Conservation (phyloP, 176 grass and related monocot species). For the Oryza nivara region DNA sequence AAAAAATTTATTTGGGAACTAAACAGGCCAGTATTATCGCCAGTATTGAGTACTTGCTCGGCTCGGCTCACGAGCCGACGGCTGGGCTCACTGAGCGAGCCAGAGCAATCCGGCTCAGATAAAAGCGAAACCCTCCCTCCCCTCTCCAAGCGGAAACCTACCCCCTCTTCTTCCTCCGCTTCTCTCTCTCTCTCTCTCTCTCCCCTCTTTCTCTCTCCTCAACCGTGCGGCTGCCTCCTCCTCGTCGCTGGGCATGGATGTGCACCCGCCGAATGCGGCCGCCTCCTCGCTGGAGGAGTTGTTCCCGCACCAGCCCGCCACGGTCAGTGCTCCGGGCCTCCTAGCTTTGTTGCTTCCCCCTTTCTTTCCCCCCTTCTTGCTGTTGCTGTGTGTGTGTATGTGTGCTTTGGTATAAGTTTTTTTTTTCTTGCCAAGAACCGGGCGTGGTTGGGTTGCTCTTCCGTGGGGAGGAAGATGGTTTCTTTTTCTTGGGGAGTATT, state of each 20-base stretch:
- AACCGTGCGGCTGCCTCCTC: not conserved
- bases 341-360: too few species aligned
- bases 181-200: not conserved
- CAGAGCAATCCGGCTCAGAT: not conserved
- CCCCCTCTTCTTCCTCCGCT: not conserved
- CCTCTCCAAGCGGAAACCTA: conserved; percentile 23
- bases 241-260: conserved; percentile 34
- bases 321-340: conserved; percentile 32
- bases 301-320: conserved; percentile 40
- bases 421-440: not conserved
- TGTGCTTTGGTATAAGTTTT: not conserved
- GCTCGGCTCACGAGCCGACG: not conserved
- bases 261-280: conserved; percentile 43
- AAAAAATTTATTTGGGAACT: too few species aligned
- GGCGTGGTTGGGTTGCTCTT: not conserved
- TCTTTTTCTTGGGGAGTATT: not conserved
- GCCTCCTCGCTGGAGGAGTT: conserved; percentile 31
- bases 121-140: conserved; percentile 10
- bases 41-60: too few species aligned
- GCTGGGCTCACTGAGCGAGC: too few species aligned
- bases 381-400: not conserved
- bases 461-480: not conserved
- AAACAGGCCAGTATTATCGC: too few species aligned
- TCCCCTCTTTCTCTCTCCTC: not conserved
- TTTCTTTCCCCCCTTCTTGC: not conserved